Conservation (phyloP, 2,329 filamentous ascomycete genomes). For the Ceratocystis eucalypticola region DNA sequence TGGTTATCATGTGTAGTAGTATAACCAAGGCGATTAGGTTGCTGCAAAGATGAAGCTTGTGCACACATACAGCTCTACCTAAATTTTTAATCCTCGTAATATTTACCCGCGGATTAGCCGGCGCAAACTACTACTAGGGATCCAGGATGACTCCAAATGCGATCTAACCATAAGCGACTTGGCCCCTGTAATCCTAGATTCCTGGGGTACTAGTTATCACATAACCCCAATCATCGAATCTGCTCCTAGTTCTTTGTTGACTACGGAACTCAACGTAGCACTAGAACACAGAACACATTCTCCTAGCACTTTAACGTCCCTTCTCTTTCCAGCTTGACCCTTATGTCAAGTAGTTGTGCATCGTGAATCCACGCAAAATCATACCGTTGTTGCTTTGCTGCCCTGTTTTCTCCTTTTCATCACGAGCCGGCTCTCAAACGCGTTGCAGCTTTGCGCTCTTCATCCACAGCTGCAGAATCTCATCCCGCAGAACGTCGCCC, state of each 20-base stretch:
- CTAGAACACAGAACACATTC: too few species aligned
- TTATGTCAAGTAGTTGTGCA: too few species aligned
- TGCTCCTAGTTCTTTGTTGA: too few species aligned
- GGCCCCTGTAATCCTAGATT: too few species aligned
- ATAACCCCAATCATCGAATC: too few species aligned
- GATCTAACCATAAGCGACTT: too few species aligned
- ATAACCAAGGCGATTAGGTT: neutral
- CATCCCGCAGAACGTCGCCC: neutral
- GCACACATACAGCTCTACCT: neutral
- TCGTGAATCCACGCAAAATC: neutral
- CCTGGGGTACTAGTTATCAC: too few species aligned
- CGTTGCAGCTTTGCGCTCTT: neutral
- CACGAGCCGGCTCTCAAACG: neutral
- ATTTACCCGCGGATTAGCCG: slow-evolving; percentile 8
- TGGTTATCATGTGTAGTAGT: too few species aligned
- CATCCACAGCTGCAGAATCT: neutral
- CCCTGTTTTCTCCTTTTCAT: neutral
- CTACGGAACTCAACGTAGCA: too few species aligned
- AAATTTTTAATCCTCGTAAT: neutral
- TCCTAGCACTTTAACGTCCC: neutral
- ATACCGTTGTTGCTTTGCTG: neutral
- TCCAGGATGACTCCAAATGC: neutral
- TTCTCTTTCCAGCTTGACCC: too few species aligned
- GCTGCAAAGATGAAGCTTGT: neutral
- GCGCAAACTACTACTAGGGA: neutral